Evolutionary conservation across 768 basidiomycete species (phyloP), one percentile per base, ranked within the genome.

Genomic region (Paxillus involutus): DNA sequence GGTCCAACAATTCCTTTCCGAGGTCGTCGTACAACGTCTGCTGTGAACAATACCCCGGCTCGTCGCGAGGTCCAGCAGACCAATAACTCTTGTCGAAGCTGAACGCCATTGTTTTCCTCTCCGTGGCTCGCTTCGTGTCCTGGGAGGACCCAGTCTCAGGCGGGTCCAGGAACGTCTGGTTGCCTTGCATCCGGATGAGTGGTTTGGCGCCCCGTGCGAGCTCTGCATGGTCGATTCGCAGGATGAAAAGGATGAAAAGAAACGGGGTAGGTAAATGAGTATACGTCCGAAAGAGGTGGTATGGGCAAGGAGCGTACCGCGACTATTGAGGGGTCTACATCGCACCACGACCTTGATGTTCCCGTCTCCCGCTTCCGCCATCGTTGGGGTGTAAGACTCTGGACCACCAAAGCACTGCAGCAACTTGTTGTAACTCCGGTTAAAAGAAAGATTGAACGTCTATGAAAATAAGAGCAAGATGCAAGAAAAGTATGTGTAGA

Each of bases 81-180:
- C 94, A 96, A 72, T 98, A 98, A 51, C 89, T 91, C 80, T 95
- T 96, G 81, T 98, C 96, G 61, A 98, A 98, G 58, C 89, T 88
- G 72, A 98, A 98, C 0, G 81, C 71, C 84, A 94, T 89, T 6
- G 86, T 82, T 76, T 90, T 96, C 62, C 91, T 85, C 72, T 97
- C 95, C 8, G 89, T 87, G 16, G 93, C 90, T 64, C 91, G 89
- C 64, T 90, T 91, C 17, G 81, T 70, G 65, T 85, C 82, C 66
- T 84, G 85, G 39, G 75, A 60, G 4, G 86, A 85, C 40, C 88
- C 89, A 13, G 70, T 16, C 63, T 95, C 92, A 30, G 95, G 95
- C 16, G 95, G 94, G 71, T 95, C 90, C 55, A 98, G 75, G 68
- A 93, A 82, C 2, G 95, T 98, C 71, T 92, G 88, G 75, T 92